These are phyloP conservation scores for Capronia coronata DNA, from an alignment of 2,329 filamentous ascomycete species.

Conservation along the genomic window DNA sequence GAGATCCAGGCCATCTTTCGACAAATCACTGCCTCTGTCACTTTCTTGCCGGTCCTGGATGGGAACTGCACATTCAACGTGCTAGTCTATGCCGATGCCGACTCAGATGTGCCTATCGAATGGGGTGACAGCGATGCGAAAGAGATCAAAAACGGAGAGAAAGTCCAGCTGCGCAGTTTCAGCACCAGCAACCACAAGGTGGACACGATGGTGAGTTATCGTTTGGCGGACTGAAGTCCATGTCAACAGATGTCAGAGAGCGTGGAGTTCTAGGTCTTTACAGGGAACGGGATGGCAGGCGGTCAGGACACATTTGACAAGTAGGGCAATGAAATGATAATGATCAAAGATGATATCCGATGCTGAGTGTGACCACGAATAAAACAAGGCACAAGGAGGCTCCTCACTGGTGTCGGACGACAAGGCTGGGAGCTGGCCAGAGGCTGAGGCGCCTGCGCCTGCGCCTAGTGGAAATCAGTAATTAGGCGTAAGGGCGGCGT, in stretches of 20 bases:
- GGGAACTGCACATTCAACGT: slow-evolving; percentile 99
- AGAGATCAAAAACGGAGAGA: slow-evolving; percentile 90
- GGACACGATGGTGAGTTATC: slow-evolving; percentile 92
- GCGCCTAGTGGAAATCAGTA: too few species aligned
- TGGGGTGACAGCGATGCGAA: slow-evolving; percentile 98
- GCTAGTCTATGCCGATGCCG: slow-evolving; percentile 91
- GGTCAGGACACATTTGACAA: too few species aligned
- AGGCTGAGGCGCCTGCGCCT: too few species aligned
- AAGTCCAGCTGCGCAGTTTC: slow-evolving; percentile 91
- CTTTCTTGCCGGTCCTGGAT: slow-evolving; percentile 86
- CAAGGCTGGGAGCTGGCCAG: too few species aligned
- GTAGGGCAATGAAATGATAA: background rate
- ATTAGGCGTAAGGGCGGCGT: too few species aligned
- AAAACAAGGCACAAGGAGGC: too few species aligned
- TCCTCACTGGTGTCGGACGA: too few species aligned
- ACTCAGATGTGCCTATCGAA: slow-evolving; percentile 92
- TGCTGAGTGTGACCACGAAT: background rate
- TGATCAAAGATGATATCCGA: background rate
- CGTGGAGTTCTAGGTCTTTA: slow-evolving; percentile 9
- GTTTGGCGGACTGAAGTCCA: slow-evolving; percentile 41
- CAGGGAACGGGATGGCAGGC: too few species aligned
- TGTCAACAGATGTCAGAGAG: background rate
- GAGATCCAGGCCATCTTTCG: slow-evolving; percentile 96
- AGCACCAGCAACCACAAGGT: slow-evolving; percentile 92
- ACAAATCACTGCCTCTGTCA: slow-evolving; percentile 95